These are phyloP conservation scores for Lepraria neglecta DNA, from an alignment of 495 filamentous ascomycete species.

Conservation along the genomic window DNA sequence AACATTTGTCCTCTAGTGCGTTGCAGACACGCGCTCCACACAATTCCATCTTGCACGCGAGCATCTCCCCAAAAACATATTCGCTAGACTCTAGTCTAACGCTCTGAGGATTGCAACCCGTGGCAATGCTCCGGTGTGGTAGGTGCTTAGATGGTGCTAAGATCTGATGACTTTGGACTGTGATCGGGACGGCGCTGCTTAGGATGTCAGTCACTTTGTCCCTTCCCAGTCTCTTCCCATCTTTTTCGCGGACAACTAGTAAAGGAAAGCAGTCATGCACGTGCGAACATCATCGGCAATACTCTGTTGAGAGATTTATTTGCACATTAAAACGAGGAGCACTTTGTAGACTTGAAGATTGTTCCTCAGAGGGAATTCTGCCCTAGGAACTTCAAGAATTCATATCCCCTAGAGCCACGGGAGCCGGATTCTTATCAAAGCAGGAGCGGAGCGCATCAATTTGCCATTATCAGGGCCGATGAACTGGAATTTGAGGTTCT, in stretches of 20 bases:
- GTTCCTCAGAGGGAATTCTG: not conserved
- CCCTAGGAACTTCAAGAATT: too few species aligned
- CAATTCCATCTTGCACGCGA: not conserved
- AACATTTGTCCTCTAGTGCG: not conserved
- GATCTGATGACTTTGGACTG: not conserved
- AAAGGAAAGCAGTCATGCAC: not conserved
- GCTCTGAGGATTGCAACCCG: not conserved
- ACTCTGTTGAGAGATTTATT: not conserved
- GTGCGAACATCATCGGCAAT: not conserved
- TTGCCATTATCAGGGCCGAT: too few species aligned
- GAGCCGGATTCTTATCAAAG: too few species aligned
- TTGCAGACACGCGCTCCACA: not conserved
- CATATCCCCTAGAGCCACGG: too few species aligned
- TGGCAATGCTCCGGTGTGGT: not conserved
- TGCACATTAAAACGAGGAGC: too few species aligned
- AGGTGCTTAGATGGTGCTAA: not conserved
- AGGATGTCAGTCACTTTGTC: not conserved
- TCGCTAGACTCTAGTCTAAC: not conserved
- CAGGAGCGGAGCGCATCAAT: too few species aligned
- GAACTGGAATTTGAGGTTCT: too few species aligned
- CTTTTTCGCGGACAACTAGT: not conserved
- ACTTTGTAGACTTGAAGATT: not conserved
- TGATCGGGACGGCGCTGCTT: not conserved
- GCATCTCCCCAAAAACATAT: not conserved
- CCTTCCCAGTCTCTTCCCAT: not conserved